Evolutionary conservation across 495 filamentous ascomycete species (phyloP), one percentile per base, ranked within the genome.

Genomic region (Neurospora tetraspora): DNA sequence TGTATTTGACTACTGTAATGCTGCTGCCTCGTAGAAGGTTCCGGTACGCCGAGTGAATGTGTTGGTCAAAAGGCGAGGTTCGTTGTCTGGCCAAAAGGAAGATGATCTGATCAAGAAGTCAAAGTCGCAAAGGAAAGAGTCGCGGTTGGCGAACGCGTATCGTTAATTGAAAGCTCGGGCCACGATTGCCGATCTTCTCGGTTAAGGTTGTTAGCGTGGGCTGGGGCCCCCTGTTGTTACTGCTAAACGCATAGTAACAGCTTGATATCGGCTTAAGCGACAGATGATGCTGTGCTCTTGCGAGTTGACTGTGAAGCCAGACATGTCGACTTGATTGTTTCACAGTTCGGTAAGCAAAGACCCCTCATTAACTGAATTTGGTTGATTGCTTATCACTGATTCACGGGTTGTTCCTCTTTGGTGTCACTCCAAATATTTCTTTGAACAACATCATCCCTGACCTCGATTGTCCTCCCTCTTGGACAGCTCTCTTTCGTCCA

Each of bases 161-260:
- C 69, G 61, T 74, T 70, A 76, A 76, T 76, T 74, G 72, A 76
- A 74, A 70, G 74, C 74, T 71, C 69, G 74, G 69, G 31, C 74
- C 69, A 61, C 6, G 5, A 18, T 16, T 61, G 53, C 23, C 53
- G 53, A 61, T 61, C 53, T 61, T 18, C 53, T 61, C 53, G 47
- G 53, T 61, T 61, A 61, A 61, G 53, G 53, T 31, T 61, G 53
- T 34, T 61, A 61, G 53, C 14, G 53, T 34, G 12, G 12, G 53
- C 53, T 61, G 16, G 53, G 43, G 47, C 14, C 5, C 53, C 53
- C 27, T 61, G 47, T 31, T 61, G 12, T 14, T 31, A 9, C 23
- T 61, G 14, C 1, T 61, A 61, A 61, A 61, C 53, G 27, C 53
- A 61, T 61, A 61, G 53, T 61, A 61, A 16, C 47, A 61, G 5